phyloP scores from a whole-genome alignment of 2,329 filamentous ascomycete species.

The Fusarium bactridioides region DNA sequence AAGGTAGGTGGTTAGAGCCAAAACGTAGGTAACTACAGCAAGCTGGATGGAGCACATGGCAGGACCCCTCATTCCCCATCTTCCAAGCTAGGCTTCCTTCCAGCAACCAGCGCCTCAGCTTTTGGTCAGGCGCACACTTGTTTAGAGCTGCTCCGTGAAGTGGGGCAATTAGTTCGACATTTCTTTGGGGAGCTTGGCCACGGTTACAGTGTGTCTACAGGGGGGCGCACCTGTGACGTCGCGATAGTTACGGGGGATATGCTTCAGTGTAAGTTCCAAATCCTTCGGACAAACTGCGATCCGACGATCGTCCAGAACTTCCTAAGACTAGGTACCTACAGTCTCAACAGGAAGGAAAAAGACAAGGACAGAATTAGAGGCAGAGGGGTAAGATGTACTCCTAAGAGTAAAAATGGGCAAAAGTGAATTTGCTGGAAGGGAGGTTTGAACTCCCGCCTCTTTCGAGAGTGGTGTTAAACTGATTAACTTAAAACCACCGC shows the following conservation, averaged over 20 bases:
- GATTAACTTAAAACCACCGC: slow-evolving; percentile 1
- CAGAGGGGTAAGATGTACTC: background rate
- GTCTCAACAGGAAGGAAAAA: background rate
- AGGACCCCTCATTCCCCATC: slow-evolving; percentile 32
- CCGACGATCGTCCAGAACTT: background rate
- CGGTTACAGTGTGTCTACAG: background rate
- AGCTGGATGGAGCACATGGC: slow-evolving; percentile 2
- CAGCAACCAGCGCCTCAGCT: slow-evolving; percentile 24
- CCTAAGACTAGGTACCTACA: no score
- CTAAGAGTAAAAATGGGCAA: background rate
- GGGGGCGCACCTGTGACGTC: slow-evolving; percentile 18
- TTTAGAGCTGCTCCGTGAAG: slow-evolving; percentile 3
- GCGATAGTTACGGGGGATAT: slow-evolving; percentile 1
- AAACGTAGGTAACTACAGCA: background rate
- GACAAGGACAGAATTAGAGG: background rate
- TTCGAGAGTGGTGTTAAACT: slow-evolving; percentile 1
- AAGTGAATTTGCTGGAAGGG: background rate
- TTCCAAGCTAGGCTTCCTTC: background rate
- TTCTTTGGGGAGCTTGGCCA: background rate
- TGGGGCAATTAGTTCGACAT: slow-evolving; percentile 7
- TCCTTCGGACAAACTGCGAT: background rate
- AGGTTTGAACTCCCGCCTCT: slow-evolving; percentile 7
- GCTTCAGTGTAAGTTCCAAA: background rate
- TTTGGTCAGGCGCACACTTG: slow-evolving; percentile 31
- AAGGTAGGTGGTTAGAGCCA: background rate